Evolutionary conservation across 768 basidiomycete species (phyloP), one percentile per base, ranked within the genome.

Genomic region (Termitomyces sp.): DNA sequence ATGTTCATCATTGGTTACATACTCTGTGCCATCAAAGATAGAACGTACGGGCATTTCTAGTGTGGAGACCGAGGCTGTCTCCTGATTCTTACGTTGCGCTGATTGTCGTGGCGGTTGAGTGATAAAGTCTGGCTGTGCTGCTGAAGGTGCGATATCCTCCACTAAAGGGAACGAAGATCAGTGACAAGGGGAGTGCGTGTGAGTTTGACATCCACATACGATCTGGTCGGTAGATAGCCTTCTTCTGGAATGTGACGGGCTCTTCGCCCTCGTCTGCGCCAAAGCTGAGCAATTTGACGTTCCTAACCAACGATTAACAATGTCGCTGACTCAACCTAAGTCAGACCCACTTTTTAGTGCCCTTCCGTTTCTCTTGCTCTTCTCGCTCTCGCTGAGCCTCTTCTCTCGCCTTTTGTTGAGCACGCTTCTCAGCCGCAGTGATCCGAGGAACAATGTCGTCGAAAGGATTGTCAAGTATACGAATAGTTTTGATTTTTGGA

Each of bases 401-500:
- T 67, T 93, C 87, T 40, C 85, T 82, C 2, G 95, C 96, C 54
- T 82, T 81, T 60, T 88, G 88, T 69, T 99, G 97, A 0, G 79
- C 87, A 40, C 87, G 82, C 61, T 89, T 88, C 74, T 98, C 97
- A 2, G 86, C 93, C 1, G 95, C 94, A 1, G 97, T 99, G 59
- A 98, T 99, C 26, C 97, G 87, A 5, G 96, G 96, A 37, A 95
- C 82, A 62, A 98, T 97, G 67, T 98, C 95, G 54, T 88, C 84
- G 69, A 97, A 98, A 0, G 97, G 96, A 68, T 98, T 96, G 53
- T 97, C 94, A 32, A 93, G 68, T 53, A 99, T 90, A 10, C 87
- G 84, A 30, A 96, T 80, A 1, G 82, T 82, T 64, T 87, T 89
- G 69, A 99, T 96, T 69, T 90, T 95, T 0, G 96, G 95, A 2